Conservation (phyloP, 1,284 basidiomycete genomes). For the Porodaedalea pini region DNA sequence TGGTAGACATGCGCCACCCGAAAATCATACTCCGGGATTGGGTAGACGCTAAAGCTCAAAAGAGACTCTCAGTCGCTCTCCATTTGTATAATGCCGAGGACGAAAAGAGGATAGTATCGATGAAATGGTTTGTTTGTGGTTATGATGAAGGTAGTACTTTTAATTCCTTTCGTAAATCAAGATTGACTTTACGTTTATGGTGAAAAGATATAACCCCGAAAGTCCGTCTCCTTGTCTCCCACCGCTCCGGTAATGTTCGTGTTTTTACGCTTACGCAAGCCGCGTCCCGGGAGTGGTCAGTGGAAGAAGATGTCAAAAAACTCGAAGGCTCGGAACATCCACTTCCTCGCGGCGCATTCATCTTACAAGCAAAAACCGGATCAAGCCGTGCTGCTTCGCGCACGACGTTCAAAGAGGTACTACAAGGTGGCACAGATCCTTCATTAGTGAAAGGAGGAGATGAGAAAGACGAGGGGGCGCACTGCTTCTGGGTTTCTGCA, state of each 20-base stretch:
- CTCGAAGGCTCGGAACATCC: constrained; percentile 51
- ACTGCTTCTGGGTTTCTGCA: constrained; percentile 50
- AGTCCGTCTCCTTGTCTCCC: constrained; percentile 62
- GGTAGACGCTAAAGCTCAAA: constrained; percentile 30
- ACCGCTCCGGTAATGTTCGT: constrained; percentile 55
- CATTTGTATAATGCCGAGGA: constrained; percentile 32
- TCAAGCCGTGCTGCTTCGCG: constrained; percentile 41
- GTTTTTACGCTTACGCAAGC: constrained; percentile 52
- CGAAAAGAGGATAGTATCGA: constrained; percentile 43
- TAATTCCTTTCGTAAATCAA: not conserved
- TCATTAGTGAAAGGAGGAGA: constrained; percentile 24
- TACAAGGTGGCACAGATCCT: constrained; percentile 25
- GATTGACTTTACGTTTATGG: not conserved
- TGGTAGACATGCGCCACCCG: constrained; percentile 73
- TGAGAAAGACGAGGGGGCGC: constrained; percentile 24
- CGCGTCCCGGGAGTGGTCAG: constrained; percentile 44
- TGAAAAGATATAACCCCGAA: constrained; percentile 45
- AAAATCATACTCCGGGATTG: constrained; percentile 51
- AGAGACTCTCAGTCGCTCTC: constrained; percentile 32
- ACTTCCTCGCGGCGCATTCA: constrained; percentile 49
- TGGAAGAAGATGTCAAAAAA: constrained; percentile 35
- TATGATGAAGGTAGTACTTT: constrained; percentile 45
- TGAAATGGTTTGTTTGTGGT: constrained; percentile 66
- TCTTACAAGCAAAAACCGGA: constrained; percentile 62
- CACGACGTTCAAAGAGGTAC: constrained; percentile 35